Base-by-base conservation (phyloP, 2,329 filamentous ascomycete species). In the Nothophoma quercina region DNA sequence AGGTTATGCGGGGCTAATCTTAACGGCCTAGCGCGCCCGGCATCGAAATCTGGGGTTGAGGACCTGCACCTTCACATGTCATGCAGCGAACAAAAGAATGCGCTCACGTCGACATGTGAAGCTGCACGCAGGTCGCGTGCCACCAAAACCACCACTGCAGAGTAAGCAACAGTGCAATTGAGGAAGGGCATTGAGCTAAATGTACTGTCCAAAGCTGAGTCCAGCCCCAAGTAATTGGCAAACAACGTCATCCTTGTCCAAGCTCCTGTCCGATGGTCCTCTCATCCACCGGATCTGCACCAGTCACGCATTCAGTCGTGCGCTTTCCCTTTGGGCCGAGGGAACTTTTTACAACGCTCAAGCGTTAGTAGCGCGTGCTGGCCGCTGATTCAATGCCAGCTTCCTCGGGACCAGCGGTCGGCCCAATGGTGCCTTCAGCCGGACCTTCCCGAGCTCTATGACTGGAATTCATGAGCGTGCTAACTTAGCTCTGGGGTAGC, bases 351-450 rank as follows among this genome's bases (percentile, higher is more conserved):
- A 51, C 26, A 58, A 35, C 44, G 51, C 30, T 58, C 30, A 22
- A 54, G 56, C 49, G 40, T 40, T 50, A 52, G 51, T 25, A 33
- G 34, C 50, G 39, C 32, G 45, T 54, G 42, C 50, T 44, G 56
- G 43, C 38, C 38, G 44, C 48, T 57, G 45, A 59, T 52, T 58
- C 55, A 57, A 36, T 47, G 49, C 35, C 55, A 59, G 51, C 56
- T 61, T 62, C 69, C 69, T 68, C 65, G 69, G 58, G 36, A 55
- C 58, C 59, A 49, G 55, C 28, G 41, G 59, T 72, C 69, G 69
- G 69, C 32, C 67, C 68, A 73, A 71, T 73, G 69, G 67, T 70
- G 49, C 58, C 59, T 53, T 68, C 63, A 70, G 56, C 70, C 70
- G 69, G 61, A 47, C 56, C 51, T 54, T 64, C 62, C 69, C 69